Conservation (phyloP, 2,329 filamentous ascomycete genomes). For the Geosmithia morbida region DNA sequence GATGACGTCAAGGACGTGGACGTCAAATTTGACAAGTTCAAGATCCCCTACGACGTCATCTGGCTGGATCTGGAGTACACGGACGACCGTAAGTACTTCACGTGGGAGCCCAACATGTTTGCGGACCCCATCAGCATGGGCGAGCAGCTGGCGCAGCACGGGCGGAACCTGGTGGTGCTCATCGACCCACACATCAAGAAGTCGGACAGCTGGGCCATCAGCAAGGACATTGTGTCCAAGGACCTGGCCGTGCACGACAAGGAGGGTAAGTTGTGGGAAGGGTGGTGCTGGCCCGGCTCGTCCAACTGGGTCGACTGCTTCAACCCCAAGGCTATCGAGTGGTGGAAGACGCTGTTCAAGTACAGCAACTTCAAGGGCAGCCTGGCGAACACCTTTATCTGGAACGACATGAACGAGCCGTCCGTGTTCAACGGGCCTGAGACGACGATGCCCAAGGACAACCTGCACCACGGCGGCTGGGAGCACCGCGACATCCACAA, state of each 20-base stretch:
- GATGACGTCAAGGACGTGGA: conserved; percentile 96
- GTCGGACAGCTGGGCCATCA: conserved; percentile 58
- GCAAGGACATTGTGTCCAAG: conserved; percentile 71
- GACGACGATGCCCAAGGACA: conserved; percentile 98
- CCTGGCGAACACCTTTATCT: conserved; percentile 76
- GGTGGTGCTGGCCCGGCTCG: conserved; percentile 97
- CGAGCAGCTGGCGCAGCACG: conserved; percentile 69
- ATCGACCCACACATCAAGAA: conserved; percentile 99
- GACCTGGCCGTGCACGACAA: conserved; percentile 81
- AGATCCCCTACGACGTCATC: conserved; percentile 96
- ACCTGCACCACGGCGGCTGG: conserved; percentile 81
- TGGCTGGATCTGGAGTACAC: conserved; percentile 99
- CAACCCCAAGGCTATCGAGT: conserved; percentile 77
- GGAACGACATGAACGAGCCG: conserved; percentile 99
- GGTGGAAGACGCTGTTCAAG: conserved; percentile 84
- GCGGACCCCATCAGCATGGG: conserved; percentile 76
- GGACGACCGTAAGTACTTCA: conserved; percentile 95
- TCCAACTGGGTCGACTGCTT: conserved; percentile 96
- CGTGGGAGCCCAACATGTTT: conserved; percentile 86
- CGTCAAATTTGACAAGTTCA: conserved; percentile 85
- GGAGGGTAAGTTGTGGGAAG: conserved; percentile 76
- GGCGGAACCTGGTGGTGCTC: conserved; percentile 83
- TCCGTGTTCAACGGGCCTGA: conserved; percentile 98
- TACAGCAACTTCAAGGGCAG: conserved; percentile 82
- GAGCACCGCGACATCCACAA: conserved; percentile 97